Evolutionary conservation across 1,284 basidiomycete genomes (phyloP), one percentile per base, ranked within the genome.

Genomic region (Fomitopsis palustris): DNA sequence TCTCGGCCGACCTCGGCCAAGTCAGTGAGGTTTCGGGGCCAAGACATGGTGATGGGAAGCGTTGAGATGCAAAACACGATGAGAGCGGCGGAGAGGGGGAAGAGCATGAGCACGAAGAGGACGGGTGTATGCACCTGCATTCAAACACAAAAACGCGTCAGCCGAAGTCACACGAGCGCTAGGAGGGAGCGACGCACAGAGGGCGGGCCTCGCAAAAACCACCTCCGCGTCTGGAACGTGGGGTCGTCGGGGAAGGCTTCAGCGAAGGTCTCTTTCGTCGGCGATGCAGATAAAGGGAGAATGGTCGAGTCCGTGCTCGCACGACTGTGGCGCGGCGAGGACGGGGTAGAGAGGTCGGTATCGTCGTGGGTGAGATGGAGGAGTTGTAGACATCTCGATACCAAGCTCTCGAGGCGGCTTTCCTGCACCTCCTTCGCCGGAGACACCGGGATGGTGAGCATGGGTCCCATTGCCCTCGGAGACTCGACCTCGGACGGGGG

Each of bases 11-110:
- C 76, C 66, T 85, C 81, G 21, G 90, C 86, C 41, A 92, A 80
- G 67, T 93, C 90, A 12, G 85, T 75, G 35, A 92, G 74, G 17
- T 86, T 92, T 54, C 80, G 82, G 9, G 91, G 90, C 87, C 90
- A 90, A 21, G 85, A 75, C 62, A 87, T 78, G 53, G 88, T 84
- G 63, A 92, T 86, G 47, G 90, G 90, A 2, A 93, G 80, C 0
- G 84, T 80, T 42, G 76, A 78, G 54, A 86, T 75, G 35, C 75
- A 75, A 58, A 79, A 65, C 53, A 84, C 71, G n/a, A 85, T 78
- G 9, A 84, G 57, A 12, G 72, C 74, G 17, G 83, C 81, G 9
- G 84, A 88, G 14, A 90, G 69, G 55, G 89, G 88, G 61, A 92
- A 85, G 41, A 88, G 75, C 29, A 83, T 73, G 59, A 90, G 75